Conservation (phyloP, 345 rosid species). For the thale cress (Arabidopsis thaliana) region DNA sequence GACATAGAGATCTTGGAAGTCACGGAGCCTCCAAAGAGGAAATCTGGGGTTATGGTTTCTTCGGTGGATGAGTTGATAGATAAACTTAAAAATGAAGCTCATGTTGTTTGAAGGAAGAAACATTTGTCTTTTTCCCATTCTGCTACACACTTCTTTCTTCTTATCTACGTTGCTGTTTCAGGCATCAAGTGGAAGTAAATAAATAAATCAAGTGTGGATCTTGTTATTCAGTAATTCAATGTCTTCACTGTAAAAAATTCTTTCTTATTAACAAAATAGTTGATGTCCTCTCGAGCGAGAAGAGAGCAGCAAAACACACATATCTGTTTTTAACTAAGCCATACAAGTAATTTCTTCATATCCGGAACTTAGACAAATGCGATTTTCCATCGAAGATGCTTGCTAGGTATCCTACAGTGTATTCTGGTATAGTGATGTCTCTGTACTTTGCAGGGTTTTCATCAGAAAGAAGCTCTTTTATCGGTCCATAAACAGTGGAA, state of each 20-base stretch:
- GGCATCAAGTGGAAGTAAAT: constrained; percentile 8
- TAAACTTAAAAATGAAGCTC: constrained; percentile 81
- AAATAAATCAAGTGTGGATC: constrained; percentile 16
- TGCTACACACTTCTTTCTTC: not conserved
- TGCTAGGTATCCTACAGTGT: not conserved
- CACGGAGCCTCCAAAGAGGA: constrained; percentile 79
- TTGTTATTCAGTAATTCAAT: not conserved
- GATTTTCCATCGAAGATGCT: not conserved
- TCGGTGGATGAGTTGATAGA: constrained; percentile 79
- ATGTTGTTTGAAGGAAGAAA: constrained; percentile 54
- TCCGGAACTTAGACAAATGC: not conserved
- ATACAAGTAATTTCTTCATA: not conserved
- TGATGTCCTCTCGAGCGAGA: too few species aligned
- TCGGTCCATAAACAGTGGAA: not conserved
- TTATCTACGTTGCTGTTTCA: constrained; percentile 4
- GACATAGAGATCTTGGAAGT: constrained; percentile 76
- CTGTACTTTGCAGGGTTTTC: not conserved
- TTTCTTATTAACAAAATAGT: too few species aligned
- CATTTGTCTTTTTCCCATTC: not conserved
- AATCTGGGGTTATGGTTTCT: constrained; percentile 69
- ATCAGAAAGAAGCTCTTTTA: not conserved
- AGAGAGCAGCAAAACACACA: not conserved
- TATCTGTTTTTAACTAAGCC: not conserved
- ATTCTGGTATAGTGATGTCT: not conserved
- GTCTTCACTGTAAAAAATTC: too few species aligned